These are phyloP conservation scores for Podospora sp. DNA, from an alignment of 495 filamentous ascomycete species.

Conservation along the genomic window DNA sequence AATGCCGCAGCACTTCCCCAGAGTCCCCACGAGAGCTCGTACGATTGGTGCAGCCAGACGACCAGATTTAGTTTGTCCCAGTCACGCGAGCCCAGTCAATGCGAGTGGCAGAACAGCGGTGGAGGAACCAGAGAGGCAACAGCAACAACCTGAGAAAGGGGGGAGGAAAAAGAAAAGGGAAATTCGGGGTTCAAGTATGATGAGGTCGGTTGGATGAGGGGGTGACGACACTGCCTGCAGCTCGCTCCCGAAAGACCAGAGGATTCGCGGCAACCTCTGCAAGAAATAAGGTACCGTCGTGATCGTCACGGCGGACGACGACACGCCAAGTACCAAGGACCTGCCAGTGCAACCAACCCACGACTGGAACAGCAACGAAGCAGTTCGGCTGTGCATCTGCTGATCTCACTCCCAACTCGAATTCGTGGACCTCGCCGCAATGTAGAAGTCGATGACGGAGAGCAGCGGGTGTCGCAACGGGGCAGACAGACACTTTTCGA, in stretches of 20 bases:
- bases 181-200: not conserved
- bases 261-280: not conserved
- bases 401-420: not conserved
- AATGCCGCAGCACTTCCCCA: not conserved
- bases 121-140: not conserved
- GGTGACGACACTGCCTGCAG: conserved; percentile 30
- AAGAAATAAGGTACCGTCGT: not conserved
- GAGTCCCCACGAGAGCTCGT: not conserved
- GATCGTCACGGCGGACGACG: not conserved
- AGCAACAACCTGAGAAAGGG: not conserved
- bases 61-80: not conserved
- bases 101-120: conserved; percentile 1
- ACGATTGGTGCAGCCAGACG: conserved; percentile 19
- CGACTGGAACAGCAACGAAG: not conserved
- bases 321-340: not conserved
- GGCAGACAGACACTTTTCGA: not conserved
- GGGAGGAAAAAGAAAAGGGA: not conserved
- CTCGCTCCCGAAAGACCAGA: not conserved
- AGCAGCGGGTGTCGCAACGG: not conserved
- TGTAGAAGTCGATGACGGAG: not conserved
- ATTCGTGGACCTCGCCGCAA: not conserved
- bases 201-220: conserved; percentile 23
- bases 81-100: conserved; percentile 11
- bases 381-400: not conserved
- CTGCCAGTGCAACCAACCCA: not conserved